Evolutionary conservation across 352 stramenopile species (phyloP).

Genomic region (Globisporangium irregulare): DNA sequence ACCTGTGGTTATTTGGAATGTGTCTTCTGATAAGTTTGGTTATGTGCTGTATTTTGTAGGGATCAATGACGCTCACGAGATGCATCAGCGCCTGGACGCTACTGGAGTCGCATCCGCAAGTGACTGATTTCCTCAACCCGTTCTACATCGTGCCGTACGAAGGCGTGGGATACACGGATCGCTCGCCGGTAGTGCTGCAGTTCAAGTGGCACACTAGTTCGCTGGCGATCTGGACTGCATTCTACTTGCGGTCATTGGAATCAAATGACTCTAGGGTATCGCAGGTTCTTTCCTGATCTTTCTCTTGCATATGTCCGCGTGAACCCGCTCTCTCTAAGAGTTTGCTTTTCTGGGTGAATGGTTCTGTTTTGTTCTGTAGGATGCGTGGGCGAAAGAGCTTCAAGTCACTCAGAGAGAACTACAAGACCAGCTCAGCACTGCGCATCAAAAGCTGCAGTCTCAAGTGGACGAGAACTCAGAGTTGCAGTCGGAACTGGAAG

Average conservation of each 20-base stretch:
- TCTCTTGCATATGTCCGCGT: not conserved
- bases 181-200: slow-evolving; percentile 69
- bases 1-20: too few species aligned
- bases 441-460: slow-evolving; percentile 63
- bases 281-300: slow-evolving; percentile 39
- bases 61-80: slow-evolving; percentile 48
- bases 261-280: slow-evolving; percentile 79
- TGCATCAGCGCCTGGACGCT: slow-evolving; percentile 73
- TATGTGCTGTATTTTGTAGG: slow-evolving; percentile 26
- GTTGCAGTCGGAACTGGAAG: slow-evolving; percentile 63
- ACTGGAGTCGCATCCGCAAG: slow-evolving; percentile 36
- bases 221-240: slow-evolving; percentile 74
- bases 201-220: slow-evolving; percentile 88
- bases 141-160: slow-evolving; percentile 66
- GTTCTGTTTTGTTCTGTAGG: slow-evolving; percentile 31
- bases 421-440: slow-evolving; percentile 59
- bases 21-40: not conserved
- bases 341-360: not conserved
- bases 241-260: slow-evolving; percentile 84
- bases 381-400: slow-evolving; percentile 81
- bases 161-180: slow-evolving; percentile 33
- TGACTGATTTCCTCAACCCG: slow-evolving; percentile 64
- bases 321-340: not conserved
- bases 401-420: slow-evolving; percentile 78
- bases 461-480: slow-evolving; percentile 76